phyloP scores from a whole-genome alignment of 2,329 filamentous ascomycete species.

The Cladosporium colombiae region DNA sequence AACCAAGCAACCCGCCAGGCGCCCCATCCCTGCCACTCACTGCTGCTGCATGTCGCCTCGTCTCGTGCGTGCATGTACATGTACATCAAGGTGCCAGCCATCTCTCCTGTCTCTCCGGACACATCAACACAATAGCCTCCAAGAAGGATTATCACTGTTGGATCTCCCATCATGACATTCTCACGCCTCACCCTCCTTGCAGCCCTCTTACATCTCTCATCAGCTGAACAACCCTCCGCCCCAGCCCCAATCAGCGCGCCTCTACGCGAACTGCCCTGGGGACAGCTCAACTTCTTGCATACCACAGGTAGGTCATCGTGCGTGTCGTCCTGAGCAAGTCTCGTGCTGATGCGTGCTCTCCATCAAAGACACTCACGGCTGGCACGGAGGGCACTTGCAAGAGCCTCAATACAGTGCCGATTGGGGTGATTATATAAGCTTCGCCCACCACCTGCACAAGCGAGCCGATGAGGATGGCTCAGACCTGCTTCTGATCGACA shows the following conservation, averaged over 20 bases:
- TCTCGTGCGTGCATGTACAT: neutral
- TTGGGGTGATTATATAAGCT: conserved; percentile 97
- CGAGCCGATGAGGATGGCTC: conserved; percentile 75
- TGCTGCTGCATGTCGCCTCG: neutral
- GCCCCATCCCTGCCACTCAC: neutral
- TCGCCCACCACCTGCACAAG: conserved; percentile 77
- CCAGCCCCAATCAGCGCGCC: conserved; percentile 76
- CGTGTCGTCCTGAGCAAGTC: neutral
- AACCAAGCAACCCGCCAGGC: neutral
- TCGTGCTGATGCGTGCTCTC: conserved; percentile 2
- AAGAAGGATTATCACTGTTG: neutral
- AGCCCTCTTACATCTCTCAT: conserved; percentile 28
- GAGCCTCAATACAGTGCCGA: conserved; percentile 93
- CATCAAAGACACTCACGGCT: conserved; percentile 75
- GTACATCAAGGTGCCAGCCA: conserved; percentile 14
- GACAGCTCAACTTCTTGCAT: conserved; percentile 91
- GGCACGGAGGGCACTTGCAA: conserved; percentile 89
- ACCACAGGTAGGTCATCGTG: conserved; percentile 59
- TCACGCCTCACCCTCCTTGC: conserved; percentile 27
- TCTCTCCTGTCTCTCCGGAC: neutral
- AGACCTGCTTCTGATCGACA: conserved; percentile 92
- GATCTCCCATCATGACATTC: conserved; percentile 22
- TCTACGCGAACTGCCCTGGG: conserved; percentile 82
- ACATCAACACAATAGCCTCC: neutral
- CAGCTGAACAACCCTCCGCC: conserved; percentile 71